Evolutionary conservation across 1,139 yeast genomes (phyloP).

Genomic region (Magnusiomyces sp.): DNA sequence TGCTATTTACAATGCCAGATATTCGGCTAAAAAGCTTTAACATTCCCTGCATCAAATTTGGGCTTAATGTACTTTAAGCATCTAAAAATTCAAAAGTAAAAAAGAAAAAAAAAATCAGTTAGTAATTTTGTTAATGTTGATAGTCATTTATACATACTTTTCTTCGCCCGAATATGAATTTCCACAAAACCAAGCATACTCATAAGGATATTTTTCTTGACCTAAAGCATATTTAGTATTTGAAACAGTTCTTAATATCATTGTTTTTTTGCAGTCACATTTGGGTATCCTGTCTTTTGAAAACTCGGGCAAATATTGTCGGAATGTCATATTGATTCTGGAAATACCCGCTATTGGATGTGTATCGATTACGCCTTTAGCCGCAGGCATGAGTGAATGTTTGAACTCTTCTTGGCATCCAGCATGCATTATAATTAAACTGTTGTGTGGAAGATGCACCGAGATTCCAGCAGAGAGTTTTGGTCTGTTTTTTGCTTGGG

Average conservation of each 20-base stretch:
- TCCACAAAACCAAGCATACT: conserved; percentile 43
- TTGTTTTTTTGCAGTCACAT: conserved; percentile 42
- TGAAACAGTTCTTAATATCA: conserved; percentile 39
- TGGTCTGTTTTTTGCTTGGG: conserved; percentile 26
- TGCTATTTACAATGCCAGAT: too few species aligned
- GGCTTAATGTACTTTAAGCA: conserved; percentile 8
- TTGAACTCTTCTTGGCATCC: conserved; percentile 68
- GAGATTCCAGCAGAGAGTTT: conserved; percentile 34
- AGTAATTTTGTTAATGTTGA: background rate
- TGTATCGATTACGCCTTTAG: conserved; percentile 23
- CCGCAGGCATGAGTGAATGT: conserved; percentile 44
- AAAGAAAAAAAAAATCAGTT: background rate
- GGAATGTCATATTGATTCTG: conserved; percentile 56
- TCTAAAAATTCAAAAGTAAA: too few species aligned
- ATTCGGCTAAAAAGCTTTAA: too few species aligned
- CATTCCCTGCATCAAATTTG: too few species aligned
- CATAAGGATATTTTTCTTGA: conserved; percentile 19
- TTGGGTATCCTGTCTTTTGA: conserved; percentile 36
- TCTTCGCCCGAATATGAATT: conserved; percentile 31
- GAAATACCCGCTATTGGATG: conserved; percentile 44
- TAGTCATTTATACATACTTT: conserved; percentile 10
- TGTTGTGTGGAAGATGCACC: conserved; percentile 55
- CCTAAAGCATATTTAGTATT: conserved; percentile 16
- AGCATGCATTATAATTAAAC: conserved; percentile 61
- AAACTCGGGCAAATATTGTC: conserved; percentile 40